Evolutionary conservation across 495 filamentous ascomycete genomes (phyloP).

Genomic region (Podospora sp.): DNA sequence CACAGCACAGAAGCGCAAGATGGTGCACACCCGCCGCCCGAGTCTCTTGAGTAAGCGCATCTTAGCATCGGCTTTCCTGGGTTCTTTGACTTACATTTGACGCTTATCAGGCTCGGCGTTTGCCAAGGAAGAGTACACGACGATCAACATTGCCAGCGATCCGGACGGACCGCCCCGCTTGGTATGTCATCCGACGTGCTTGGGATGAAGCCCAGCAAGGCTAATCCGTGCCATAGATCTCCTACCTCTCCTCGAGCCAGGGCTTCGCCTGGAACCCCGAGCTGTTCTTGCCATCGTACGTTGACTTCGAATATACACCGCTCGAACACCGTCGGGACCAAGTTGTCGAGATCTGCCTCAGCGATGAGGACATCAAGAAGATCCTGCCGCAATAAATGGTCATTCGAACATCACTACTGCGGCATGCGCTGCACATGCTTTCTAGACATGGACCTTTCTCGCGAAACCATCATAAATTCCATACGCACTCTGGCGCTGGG

Average conservation of each 20-base stretch:
- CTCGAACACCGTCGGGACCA: conserved; percentile 69
- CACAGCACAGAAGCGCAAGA: conserved; percentile 44
- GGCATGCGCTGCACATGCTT: neutral
- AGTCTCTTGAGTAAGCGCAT: conserved; percentile 55
- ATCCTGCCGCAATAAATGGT: conserved; percentile 54
- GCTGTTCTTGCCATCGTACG: conserved; percentile 60
- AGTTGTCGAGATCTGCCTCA: conserved; percentile 66
- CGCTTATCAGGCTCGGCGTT: conserved; percentile 58
- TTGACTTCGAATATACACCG: conserved; percentile 58
- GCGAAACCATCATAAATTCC: neutral
- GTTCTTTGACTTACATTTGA: conserved; percentile 12
- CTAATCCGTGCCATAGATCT: conserved; percentile 53
- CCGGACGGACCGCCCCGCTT: conserved; percentile 62
- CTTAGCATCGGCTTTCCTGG: neutral
- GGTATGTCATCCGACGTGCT: conserved; percentile 46
- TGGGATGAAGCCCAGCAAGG: neutral
- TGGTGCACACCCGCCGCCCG: conserved; percentile 53
- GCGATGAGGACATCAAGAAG: conserved; percentile 62
- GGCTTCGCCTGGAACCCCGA: conserved; percentile 75
- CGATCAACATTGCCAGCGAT: conserved; percentile 67
- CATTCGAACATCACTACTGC: neutral
- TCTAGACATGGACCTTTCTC: neutral
- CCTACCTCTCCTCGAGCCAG: conserved; percentile 68
- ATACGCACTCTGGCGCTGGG: neutral
- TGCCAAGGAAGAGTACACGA: conserved; percentile 66